phyloP scores from a whole-genome alignment of 2,329 filamentous ascomycete genomes.

The Arthroderma sp. region DNA sequence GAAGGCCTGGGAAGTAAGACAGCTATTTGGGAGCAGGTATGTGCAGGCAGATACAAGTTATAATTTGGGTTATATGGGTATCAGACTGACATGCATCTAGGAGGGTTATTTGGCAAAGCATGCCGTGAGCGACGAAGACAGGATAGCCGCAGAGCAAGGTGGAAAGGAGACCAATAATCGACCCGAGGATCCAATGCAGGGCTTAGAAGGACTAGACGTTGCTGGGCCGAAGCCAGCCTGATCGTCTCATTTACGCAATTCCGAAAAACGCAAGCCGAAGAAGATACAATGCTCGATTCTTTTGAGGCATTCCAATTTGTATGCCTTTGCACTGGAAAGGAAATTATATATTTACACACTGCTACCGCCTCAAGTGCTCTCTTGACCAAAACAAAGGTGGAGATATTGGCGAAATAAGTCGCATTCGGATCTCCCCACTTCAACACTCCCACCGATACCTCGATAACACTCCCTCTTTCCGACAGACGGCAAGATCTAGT shows the following conservation, averaged over 20 bases:
- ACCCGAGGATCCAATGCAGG: conserved; percentile 83
- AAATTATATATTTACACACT: conserved; percentile 4
- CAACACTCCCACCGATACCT: neutral
- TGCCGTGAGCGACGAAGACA: conserved; percentile 70
- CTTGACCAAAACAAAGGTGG: conserved; percentile 2
- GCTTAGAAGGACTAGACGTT: conserved; percentile 81
- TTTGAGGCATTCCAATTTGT: neutral
- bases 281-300: too few relatives aligned
- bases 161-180: conserved; percentile 37
- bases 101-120: conserved; percentile 88
- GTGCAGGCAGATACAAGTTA: conserved; percentile 16
- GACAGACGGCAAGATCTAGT: neutral
- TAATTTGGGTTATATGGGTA: neutral
- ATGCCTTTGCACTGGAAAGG: neutral
- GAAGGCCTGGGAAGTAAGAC: conserved; percentile 86
- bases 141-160: conserved; percentile 44
- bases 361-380: neutral
- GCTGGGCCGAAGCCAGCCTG: conserved; percentile 75
- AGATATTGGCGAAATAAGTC: neutral
- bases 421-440: neutral
- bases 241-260: conserved; percentile 14
- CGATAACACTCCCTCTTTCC: neutral
- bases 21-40: conserved; percentile 92
- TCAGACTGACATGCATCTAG: conserved; percentile 34
- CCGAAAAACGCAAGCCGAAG: too few relatives aligned